A percentile compares a stretch with the other conserved stretches of the same genome.
phyloP scores from a whole-genome alignment of 2,329 filamentous ascomycete genomes.

The Erysiphe pulchra region DNA sequence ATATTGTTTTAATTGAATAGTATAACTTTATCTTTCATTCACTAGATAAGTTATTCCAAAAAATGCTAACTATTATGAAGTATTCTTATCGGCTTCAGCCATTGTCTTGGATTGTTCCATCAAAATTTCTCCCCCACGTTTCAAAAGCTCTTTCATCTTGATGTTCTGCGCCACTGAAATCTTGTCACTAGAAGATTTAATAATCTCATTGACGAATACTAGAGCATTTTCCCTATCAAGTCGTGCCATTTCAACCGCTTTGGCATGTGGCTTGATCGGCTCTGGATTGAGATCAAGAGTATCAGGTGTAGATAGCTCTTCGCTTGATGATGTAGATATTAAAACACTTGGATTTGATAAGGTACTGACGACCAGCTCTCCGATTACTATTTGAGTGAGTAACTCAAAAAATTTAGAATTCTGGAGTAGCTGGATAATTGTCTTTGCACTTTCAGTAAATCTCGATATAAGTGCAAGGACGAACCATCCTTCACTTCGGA shows the following conservation, averaged over 20 bases:
- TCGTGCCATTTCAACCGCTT: conserved; percentile 19
- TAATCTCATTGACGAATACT: conserved; percentile 28
- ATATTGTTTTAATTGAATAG: no score
- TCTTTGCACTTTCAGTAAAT: conserved; percentile 21
- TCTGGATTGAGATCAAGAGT: conserved; percentile 4
- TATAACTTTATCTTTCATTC: no score
- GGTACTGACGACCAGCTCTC: conserved; percentile 13
- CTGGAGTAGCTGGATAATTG: conserved; percentile 20
- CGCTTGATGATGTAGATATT: background rate
- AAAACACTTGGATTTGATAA: background rate
- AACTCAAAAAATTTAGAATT: conserved; percentile 18
- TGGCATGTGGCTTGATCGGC: conserved; percentile 5
- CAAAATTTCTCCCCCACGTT: conserved; percentile 18
- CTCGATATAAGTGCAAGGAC: conserved; percentile 33
- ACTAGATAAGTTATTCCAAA: no score
- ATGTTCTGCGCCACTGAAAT: conserved; percentile 17
- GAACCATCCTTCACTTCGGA: conserved; percentile 36
- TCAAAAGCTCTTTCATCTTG: conserved; percentile 23
- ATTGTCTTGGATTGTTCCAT: no score
- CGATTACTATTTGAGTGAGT: conserved; percentile 24
- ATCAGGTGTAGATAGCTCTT: background rate
- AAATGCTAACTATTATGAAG: no score
- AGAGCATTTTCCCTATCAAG: conserved; percentile 35
- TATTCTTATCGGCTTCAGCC: no score
- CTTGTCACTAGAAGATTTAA: conserved; percentile 18